These are phyloP conservation scores for Cryptococcus floricola DNA, from an alignment of 1,284 basidiomycete species.

Conservation along the genomic window DNA sequence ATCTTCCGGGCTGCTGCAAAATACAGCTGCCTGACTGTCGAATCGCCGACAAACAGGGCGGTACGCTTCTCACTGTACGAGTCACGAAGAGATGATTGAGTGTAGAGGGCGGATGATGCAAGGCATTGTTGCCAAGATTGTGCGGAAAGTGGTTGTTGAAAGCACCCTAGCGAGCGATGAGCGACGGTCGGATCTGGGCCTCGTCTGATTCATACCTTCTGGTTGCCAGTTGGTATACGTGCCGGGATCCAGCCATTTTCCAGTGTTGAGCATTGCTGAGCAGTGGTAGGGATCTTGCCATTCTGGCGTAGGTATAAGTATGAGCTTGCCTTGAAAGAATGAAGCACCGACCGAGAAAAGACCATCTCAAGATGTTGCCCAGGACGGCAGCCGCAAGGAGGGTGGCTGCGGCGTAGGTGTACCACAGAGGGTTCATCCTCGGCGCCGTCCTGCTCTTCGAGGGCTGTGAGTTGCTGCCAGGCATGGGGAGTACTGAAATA, in stretches of 20 bases:
- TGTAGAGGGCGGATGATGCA: conserved; percentile 19
- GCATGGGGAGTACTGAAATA: conserved; percentile 1
- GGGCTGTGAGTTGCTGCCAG: conserved; percentile 1
- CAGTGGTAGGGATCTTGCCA: conserved; percentile 69
- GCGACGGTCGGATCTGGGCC: background rate
- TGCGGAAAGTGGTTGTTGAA: conserved; percentile 14
- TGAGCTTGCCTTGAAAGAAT: background rate
- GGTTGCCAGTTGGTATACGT: conserved; percentile 73
- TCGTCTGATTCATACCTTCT: conserved; percentile 57
- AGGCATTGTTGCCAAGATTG: conserved; percentile 24
- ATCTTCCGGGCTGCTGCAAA: conserved; percentile 63
- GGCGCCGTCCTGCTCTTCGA: conserved; percentile 2
- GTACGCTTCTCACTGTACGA: conserved; percentile 22
- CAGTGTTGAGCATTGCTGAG: conserved; percentile 62
- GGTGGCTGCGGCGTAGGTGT: conserved; percentile 47
- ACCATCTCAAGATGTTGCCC: conserved; percentile 47
- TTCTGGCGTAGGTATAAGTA: conserved; percentile 51
- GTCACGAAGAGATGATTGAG: conserved; percentile 6
- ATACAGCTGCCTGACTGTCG: conserved; percentile 71
- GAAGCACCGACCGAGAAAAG: conserved; percentile 40
- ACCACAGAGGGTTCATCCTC: conserved; percentile 48
- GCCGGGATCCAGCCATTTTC: conserved; percentile 70
- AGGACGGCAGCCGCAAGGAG: conserved; percentile 43
- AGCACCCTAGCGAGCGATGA: conserved; percentile 25
- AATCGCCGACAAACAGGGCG: conserved; percentile 80